Percentiles rank a stretch among this genome's conserved stretches.
Conservation (phyloP, 306 rosid species). For the Malus sylvestris region DNA sequence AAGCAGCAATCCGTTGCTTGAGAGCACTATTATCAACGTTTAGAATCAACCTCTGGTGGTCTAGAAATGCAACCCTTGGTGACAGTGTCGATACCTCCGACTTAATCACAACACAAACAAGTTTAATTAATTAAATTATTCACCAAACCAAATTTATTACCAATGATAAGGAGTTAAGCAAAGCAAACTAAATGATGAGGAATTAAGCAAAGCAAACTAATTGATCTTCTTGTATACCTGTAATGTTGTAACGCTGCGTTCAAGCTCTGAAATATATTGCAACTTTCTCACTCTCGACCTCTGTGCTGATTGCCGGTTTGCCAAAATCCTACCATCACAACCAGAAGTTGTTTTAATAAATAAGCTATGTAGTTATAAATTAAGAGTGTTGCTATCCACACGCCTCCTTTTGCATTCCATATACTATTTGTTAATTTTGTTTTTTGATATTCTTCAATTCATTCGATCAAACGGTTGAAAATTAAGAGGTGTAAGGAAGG, state of each 20-base stretch:
- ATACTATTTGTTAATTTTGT: too few relatives aligned
- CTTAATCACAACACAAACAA: constrained; percentile 16
- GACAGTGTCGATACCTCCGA: constrained; percentile 92
- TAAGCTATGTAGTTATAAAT: background rate
- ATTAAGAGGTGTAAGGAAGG: too few relatives aligned
- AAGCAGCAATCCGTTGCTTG: constrained; percentile 93
- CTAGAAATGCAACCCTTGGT: constrained; percentile 88
- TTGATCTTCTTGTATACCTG: constrained; percentile 39
- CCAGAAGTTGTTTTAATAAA: background rate
- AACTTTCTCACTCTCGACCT: constrained; percentile 88
- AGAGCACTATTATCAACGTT: constrained; percentile 83
- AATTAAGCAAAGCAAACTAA: background rate
- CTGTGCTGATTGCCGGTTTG: constrained; percentile 94
- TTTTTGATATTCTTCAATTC: too few relatives aligned
- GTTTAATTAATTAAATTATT: background rate
- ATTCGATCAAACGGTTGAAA: too few relatives aligned
- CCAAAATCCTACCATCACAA: constrained; percentile 49
- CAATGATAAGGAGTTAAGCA: background rate
- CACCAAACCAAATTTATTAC: background rate
- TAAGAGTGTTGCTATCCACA: background rate
- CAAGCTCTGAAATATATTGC: constrained; percentile 88
- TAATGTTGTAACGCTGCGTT: constrained; percentile 76
- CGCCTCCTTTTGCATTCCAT: fast-evolving
- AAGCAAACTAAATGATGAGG: background rate
- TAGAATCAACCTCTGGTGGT: constrained; percentile 92